Base-by-base conservation (phyloP, 2,329 filamentous ascomycete genomes). In the Ceratocystis albifundus region DNA sequence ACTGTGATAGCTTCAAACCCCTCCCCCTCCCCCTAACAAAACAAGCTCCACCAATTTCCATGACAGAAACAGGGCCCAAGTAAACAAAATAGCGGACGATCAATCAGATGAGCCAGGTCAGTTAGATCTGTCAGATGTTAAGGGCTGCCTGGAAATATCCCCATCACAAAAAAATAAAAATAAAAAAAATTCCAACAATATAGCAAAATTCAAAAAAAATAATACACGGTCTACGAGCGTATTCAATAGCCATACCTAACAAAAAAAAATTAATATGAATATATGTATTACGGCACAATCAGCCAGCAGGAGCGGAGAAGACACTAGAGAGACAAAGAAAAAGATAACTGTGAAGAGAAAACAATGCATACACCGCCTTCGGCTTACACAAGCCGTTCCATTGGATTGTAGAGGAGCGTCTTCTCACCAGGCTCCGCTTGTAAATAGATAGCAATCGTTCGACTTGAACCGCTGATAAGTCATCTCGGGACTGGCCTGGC, bases 1-100 rank as follows among this genome's bases (percentile, higher is more conserved):
- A 57, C 53, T 57, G 53, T 57, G 53, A 57, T 57, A n/a, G 22
- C 53, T 30, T 30, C 50, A 4, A 2, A 17, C 45, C 45, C 20
- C 45, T 17, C 45, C 20, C 45, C 46, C 46, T 0, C 4, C 46
- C 10, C 3, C 46, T 4, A 6, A 50, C 17, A 5, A 22, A 10
- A 4, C 28, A 57, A 30, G 53, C 53, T 57, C 53, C 53, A 57
- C 53, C 53, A 57, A 57, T 57, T 25, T 15, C 53, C 25, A 57
- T 57, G 53, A 30, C 53, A 57, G 28, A 57, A 57, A 57, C 22
- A 57, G 28, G 53, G 53, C 53, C 10, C 22, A 57, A 57, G 22
- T 57, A 57, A 57, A 57, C 53, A 30, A 57, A 57, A 57, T n/a
- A 30, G 22, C 28, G 20, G 28, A 28, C 22, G 25, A 10, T 50